Base-by-base conservation (phyloP, 2,329 filamentous ascomycete genomes). In the Gaeumannomyces tritici region DNA sequence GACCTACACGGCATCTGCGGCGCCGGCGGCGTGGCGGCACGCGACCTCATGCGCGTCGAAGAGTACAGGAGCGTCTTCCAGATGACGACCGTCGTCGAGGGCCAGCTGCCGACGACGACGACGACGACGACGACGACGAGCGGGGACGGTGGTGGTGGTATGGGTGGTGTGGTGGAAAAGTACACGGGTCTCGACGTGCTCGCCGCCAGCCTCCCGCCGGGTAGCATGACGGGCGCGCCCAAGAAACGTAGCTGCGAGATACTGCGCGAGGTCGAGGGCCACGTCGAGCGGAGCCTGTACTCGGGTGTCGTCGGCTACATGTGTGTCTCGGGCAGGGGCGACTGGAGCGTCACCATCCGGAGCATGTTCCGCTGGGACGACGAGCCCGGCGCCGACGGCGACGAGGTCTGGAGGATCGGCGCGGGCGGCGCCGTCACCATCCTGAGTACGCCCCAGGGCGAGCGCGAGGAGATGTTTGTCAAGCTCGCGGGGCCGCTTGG, bases 181-280 rank as follows among this genome's bases (percentile, higher is more conserved):
- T 78, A 82, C 63, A 85, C 85, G 0, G 90, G 89, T 1, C 78
- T 95, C 47, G 88, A 93, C 64, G 88, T 93, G 4, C 83, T 98
- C 0, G 84, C 89, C 0, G 82, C 86, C 8, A 89, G 87, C 59
- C 80, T 98, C 0, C 93, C 95, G 0, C 92, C 95, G 0, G 93
- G 95, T 0, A 93, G 89, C 69, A 98, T 98, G 95, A 98, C 93
- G 2, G 95, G 95, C 8, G 93, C 93, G 0, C 95, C 93, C 0
- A 98, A 98, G 79, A 93, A 93, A 75, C 84, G 93, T 59, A 93
- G 89, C 66, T 97, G 93, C 73, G 88, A 96, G 77, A 83, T 97
- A 58, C 78, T 98, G 26, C 80, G 82, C 64, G 76, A 80, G 4
- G 81, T 96, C 55, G 93, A 96, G 74, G 75, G 74, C 24, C 72